Conservation (phyloP, 257 asterid species). For the Solanum corneliomulleri region DNA sequence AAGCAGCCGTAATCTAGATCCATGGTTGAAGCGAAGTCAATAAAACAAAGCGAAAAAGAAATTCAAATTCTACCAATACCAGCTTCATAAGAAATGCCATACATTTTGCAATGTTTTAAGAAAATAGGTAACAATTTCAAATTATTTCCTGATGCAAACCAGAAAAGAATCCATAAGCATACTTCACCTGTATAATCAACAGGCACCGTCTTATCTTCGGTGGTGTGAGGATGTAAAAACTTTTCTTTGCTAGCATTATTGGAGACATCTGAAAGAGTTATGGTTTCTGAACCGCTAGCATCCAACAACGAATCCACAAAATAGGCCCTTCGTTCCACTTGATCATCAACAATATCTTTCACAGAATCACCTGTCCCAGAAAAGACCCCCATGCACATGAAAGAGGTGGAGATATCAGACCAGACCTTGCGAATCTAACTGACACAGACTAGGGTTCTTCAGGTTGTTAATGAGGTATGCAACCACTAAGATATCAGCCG, state of each 20-base stretch:
- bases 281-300: conserved; percentile 20
- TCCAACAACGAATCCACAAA: conserved; percentile 71
- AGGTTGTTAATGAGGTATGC: not conserved
- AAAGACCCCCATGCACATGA: not conserved
- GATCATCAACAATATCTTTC: conserved; percentile 28
- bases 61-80: not conserved
- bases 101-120: not conserved
- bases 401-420: not conserved
- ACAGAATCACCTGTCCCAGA: conserved; percentile 40
- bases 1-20: not conserved
- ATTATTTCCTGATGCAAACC: not conserved
- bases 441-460: not conserved
- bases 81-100: not conserved
- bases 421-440: not conserved
- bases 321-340: conserved; percentile 64
- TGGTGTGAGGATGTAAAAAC: conserved; percentile 20
- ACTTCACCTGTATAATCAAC: conserved; percentile 10
- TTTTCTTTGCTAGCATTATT: conserved; percentile 27
- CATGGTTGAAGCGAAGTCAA: not conserved
- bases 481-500: not conserved
- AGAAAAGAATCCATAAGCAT: conserved; percentile 2
- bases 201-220: conserved; percentile 8
- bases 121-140: not conserved
- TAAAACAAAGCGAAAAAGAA: not conserved
- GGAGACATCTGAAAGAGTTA: conserved; percentile 20